These are phyloP conservation scores for Lichtheimia hyalospora DNA, from an alignment of 371 early-diverging fungal species.

Conservation along the genomic window DNA sequence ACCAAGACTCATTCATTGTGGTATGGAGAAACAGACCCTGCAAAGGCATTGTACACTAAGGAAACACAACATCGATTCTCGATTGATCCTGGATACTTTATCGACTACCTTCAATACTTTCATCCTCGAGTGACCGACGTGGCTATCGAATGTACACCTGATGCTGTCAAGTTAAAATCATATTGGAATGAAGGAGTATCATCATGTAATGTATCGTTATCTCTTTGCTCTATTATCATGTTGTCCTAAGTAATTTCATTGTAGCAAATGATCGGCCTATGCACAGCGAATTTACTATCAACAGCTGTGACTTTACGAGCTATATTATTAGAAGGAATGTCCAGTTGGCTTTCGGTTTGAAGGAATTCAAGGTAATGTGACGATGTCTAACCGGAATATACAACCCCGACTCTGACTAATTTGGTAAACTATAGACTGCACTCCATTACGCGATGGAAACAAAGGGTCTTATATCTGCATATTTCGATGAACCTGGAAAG, in stretches of 20 bases:
- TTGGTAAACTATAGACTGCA: constrained; percentile 11
- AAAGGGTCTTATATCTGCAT: constrained; percentile 5
- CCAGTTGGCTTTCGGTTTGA: constrained; percentile 14
- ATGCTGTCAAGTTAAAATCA: constrained; percentile 12
- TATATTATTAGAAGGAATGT: constrained; percentile 9
- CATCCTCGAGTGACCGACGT: constrained; percentile 13
- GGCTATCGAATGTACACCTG: constrained; percentile 15
- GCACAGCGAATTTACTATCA: constrained; percentile 19
- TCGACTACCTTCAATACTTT: constrained; percentile 12
- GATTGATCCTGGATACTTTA: constrained; percentile 12
- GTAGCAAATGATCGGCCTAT: constrained; percentile 10
- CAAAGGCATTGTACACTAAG: constrained; percentile 11
- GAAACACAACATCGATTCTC: constrained; percentile 13
- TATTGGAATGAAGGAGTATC: constrained; percentile 6
- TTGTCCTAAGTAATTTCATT: background rate
- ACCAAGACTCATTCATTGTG: constrained; percentile 19
- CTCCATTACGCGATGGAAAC: constrained; percentile 14
- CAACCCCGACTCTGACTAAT: background rate
- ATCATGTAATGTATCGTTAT: no score
- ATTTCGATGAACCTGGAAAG: constrained; percentile 18
- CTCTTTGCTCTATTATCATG: no score
- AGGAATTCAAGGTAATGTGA: constrained; percentile 15
- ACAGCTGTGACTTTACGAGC: constrained; percentile 14
- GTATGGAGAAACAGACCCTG: constrained; percentile 16
- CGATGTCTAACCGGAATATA: background rate